Conservation (phyloP, 1,139 yeast genomes). For the Arxiozyma slooffiae region DNA sequence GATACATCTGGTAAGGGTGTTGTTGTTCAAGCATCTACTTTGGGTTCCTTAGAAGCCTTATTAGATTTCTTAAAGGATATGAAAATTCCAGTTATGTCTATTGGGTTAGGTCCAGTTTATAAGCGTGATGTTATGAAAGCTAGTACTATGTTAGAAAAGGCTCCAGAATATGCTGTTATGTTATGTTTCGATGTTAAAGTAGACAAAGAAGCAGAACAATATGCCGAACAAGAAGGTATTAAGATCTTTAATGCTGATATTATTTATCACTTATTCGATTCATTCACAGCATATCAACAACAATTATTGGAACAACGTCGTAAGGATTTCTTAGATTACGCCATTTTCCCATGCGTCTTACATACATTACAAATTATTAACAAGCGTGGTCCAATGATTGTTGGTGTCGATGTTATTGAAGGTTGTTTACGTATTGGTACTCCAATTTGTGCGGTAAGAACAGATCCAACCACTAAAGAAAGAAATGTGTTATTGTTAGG, state of each 20-base stretch:
- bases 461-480: slow-evolving; percentile 74
- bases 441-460: slow-evolving; percentile 89
- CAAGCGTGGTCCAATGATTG: slow-evolving; percentile 98
- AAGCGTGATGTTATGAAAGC: slow-evolving; percentile 98
- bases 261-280: slow-evolving; percentile 91
- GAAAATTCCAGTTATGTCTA: slow-evolving; percentile 98
- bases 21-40: slow-evolving; percentile 94
- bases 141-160: slow-evolving; percentile 90
- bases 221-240: slow-evolving; percentile 86
- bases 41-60: slow-evolving; percentile 95
- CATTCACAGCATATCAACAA: slow-evolving; percentile 85
- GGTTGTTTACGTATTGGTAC: slow-evolving; percentile 88
- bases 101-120: slow-evolving; percentile 94
- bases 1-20: slow-evolving; percentile 95
- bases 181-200: slow-evolving; percentile 94
- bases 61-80: slow-evolving; percentile 93
- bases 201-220: slow-evolving; percentile 96
- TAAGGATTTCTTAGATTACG: slow-evolving; percentile 77
- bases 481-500: slow-evolving; percentile 70
- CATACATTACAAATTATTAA: slow-evolving; percentile 92
- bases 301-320: slow-evolving; percentile 83
- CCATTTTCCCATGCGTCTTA: slow-evolving; percentile 90
- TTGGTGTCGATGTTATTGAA: slow-evolving; percentile 94
- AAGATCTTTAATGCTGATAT: slow-evolving; percentile 91
- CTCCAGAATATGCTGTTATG: slow-evolving; percentile 93